Evolutionary conservation across 768 basidiomycete species (phyloP), one percentile per base, ranked within the genome.

Genomic region (Pilatotrama ljubarskyi): DNA sequence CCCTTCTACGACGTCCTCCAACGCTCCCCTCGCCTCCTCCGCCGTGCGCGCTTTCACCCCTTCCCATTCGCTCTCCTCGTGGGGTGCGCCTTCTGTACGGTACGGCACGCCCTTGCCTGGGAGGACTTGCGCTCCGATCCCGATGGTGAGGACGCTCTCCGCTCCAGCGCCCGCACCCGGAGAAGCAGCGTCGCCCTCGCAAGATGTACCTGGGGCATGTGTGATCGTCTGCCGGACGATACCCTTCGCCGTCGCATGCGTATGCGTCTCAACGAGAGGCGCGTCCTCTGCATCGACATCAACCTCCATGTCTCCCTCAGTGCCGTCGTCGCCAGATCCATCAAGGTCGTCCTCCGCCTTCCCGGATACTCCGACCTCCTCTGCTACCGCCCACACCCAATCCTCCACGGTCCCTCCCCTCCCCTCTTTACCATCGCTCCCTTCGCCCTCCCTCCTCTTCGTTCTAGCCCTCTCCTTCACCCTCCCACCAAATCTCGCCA

Each of bases 81-180:
- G 3, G 7, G 29, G 20, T 17, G 51, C 2, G 22, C 2, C 5
- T 10, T n/a, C 26, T 5, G 52, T 52, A 20, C 46, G 53, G 24
- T 69, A 52, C 32, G 69, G 63, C 10, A 67, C 67, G 7, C 65
- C 71, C 25, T 66, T 66, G 8, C 64, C 68, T 3, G 66, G 68
- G 24, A 73, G 59, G n/a, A 72, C 55, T 53, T 73, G 71, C 35
- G 66, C 59, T 5, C 64, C 68, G 15, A 72, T 50, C 18, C 71
- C 71, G 11, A 73, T 48, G 17, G 71, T 69, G 14, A 72, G 54
- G 1, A 62, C 58, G 17, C 64, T 66, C 56, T 68, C 68, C 42
- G 63, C 57, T 7, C 26, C 29, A 5, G 4, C 29, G 53, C 25
- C 18, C 42, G 17, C n/a, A n/a, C n/a, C n/a, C n/a, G n/a, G n/a